Percentiles rank a stretch among this genome's conserved stretches.
Conservation (phyloP, 2,329 filamentous ascomycete species). For the Geosmithia morbida region DNA sequence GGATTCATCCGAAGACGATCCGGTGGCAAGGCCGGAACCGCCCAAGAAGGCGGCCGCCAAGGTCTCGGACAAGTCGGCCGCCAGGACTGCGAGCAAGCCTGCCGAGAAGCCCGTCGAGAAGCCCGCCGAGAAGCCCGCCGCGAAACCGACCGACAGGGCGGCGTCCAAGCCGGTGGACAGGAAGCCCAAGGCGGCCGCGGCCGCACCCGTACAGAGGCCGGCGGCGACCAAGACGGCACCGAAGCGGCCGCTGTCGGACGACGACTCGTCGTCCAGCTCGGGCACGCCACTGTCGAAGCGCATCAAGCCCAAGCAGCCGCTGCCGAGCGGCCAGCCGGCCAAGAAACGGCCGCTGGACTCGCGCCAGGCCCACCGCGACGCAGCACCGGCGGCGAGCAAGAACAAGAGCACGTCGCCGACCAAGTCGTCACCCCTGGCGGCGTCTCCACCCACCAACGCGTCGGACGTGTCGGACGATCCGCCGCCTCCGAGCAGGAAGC, state of each 20-base stretch:
- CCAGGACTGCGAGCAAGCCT: slow-evolving; percentile 6
- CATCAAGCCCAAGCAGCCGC: slow-evolving; percentile 31
- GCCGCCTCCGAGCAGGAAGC: slow-evolving; percentile 20
- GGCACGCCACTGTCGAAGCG: slow-evolving; percentile 43
- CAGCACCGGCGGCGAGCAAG: slow-evolving; percentile 24
- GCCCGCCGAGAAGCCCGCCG: slow-evolving; percentile 2
- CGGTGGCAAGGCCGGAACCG: slow-evolving; percentile 9
- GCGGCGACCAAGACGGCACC: slow-evolving; percentile 14
- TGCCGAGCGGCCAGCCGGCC: slow-evolving; percentile 9
- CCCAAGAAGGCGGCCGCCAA: neutral
- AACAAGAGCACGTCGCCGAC: slow-evolving; percentile 41
- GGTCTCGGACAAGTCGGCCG: slow-evolving; percentile 11
- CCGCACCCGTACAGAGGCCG: slow-evolving; percentile 15
- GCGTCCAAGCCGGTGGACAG: neutral
- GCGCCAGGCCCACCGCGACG: slow-evolving; percentile 29
- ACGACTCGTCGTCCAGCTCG: slow-evolving; percentile 45
- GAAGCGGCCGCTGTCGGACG: slow-evolving; percentile 38
- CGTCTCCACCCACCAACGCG: slow-evolving; percentile 50
- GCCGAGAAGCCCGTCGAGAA: slow-evolving; percentile 4
- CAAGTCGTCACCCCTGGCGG: slow-evolving; percentile 52
- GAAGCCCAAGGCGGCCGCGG: slow-evolving; percentile 9
- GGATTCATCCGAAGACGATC: slow-evolving; percentile 36
- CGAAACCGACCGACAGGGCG: neutral
- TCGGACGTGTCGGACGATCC: slow-evolving; percentile 41
- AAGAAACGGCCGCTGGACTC: slow-evolving; percentile 32